Percentiles rank a stretch among this genome's conserved stretches.
These are phyloP conservation scores for Sporothrix variecibatus DNA, from an alignment of 2,329 filamentous ascomycete genomes.

Conservation along the genomic window DNA sequence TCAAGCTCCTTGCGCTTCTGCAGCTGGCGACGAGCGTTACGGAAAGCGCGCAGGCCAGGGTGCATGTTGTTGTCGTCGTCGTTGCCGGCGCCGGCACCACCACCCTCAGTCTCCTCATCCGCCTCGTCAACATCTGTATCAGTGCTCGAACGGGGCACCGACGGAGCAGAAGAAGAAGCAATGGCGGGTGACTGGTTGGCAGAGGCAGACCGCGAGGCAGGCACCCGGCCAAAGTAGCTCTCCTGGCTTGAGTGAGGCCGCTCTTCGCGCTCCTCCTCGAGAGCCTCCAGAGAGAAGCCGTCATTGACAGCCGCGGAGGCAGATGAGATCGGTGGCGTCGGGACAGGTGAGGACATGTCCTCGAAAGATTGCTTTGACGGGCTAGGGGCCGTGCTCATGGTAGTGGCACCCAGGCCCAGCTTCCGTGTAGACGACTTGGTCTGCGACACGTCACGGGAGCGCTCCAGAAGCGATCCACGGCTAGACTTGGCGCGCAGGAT, in stretches of 20 bases:
- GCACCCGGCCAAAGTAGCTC: background rate
- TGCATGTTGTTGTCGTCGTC: conserved; percentile 47
- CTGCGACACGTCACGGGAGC: conserved; percentile 43
- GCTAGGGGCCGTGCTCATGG: conserved; percentile 45
- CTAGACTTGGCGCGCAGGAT: conserved; percentile 69
- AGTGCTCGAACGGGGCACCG: conserved; percentile 20
- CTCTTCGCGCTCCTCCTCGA: conserved; percentile 32
- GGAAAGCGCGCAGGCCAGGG: conserved; percentile 57
- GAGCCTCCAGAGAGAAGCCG: conserved; percentile 10
- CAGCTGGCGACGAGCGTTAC: conserved; percentile 59
- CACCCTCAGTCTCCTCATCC: conserved; percentile 29
- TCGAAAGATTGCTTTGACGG: conserved; percentile 44
- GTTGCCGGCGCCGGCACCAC: conserved; percentile 35
- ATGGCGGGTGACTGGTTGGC: background rate
- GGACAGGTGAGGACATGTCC: conserved; percentile 29
- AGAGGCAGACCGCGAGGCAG: background rate
- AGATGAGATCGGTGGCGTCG: background rate
- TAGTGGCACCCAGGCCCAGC: conserved; percentile 55
- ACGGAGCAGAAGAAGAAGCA: background rate
- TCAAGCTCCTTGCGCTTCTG: conserved; percentile 59
- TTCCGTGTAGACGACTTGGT: conserved; percentile 63
- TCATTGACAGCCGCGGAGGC: background rate
- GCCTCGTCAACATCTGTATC: conserved; percentile 23
- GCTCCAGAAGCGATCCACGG: conserved; percentile 62
- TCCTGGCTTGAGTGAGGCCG: background rate